phyloP scores from a whole-genome alignment of 1,284 basidiomycete genomes.

The Pisolithus thermaeus region DNA sequence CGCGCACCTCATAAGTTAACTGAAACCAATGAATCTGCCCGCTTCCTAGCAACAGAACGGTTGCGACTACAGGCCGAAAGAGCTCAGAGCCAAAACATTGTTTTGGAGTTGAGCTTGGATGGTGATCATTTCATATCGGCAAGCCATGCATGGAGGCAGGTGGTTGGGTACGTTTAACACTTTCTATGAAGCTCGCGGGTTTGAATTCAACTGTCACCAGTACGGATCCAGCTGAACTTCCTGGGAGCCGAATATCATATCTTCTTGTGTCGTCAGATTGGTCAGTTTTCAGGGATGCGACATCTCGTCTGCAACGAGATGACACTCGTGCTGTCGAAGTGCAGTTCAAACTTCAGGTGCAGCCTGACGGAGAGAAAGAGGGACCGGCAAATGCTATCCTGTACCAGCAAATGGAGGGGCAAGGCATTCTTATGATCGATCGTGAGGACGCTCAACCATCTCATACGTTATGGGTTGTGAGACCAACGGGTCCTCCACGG shows the following conservation, averaged over 20 bases:
- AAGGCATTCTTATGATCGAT: conserved; percentile 98
- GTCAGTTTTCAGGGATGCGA: conserved; percentile 85
- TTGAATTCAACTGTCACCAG: conserved; percentile 36
- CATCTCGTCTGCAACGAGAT: conserved; percentile 79
- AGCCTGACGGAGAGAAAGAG: conserved; percentile 54
- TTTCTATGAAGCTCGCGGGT: neutral
- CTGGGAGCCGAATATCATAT: conserved; percentile 77
- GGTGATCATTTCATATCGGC: conserved; percentile 91
- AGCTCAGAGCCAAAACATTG: conserved; percentile 90
- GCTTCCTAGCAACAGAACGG: conserved; percentile 78
- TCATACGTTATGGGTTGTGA: conserved; percentile 99
- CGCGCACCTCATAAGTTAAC: conserved; percentile 38
- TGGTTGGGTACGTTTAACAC: conserved; percentile 72
- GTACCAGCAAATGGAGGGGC: conserved; percentile 92
- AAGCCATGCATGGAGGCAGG: conserved; percentile 90
- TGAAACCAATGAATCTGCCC: conserved; percentile 63
- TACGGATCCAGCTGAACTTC: conserved; percentile 77
- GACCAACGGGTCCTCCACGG: conserved; percentile 70
- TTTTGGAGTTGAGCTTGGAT: conserved; percentile 92
- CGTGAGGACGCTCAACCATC: conserved; percentile 80
- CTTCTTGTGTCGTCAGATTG: conserved; percentile 83
- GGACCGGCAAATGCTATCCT: conserved; percentile 41
- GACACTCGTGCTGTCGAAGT: conserved; percentile 94
- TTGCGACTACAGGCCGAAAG: conserved; percentile 85
- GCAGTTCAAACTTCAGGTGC: conserved; percentile 79